Base-by-base conservation (phyloP, 2,329 filamentous ascomycete species). In the Zasmidium cellare region DNA sequence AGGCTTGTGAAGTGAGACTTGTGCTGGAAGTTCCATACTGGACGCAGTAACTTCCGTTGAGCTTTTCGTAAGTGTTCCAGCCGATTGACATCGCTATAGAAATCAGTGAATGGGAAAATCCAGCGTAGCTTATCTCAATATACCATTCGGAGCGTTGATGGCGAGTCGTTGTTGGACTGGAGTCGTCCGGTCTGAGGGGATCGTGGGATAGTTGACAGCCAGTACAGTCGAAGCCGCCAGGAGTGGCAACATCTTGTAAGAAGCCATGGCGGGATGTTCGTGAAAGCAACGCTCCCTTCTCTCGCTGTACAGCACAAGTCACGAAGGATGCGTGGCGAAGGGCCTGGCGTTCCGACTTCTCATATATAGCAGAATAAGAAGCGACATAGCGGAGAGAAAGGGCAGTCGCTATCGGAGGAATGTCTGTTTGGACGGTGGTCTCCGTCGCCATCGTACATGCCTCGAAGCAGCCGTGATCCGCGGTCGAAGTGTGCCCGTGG, bases 31-130 rank as follows among this genome's bases (percentile, higher is more conserved):
- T 77, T 47, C 82, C 82, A 64, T 83, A 85, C 45, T 76, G 62
- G 3, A 85, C 82, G 55, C 82, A 85, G 31, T 28, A 28, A 12
- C 78, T 69, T 38, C 76, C 65, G 56, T 65, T 67, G 14, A 82
- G 65, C 59, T 79, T 64, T 56, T 76, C 60, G 64, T 84, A 85
- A 0, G 82, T 85, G 65, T 84, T 84, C 82, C 82, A 85, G 1
- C 78, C 81, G 35, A 85, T 72, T 0, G 80, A 79, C 6, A 84
- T 74, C 31, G 78, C 81, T 84, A 53, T 19, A 1, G 3, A 12
- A 2, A 12, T 52, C 20, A 25, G 24, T 11, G n/a, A n/a, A 2
- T 20, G 57, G 51, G 53, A 6, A 53, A 28, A 55, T 53, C 5
- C n/a, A 31, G 41, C 11, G 19, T 23, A 51, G 9, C 47, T n/a